These are phyloP conservation scores for Trypethelium eluteriae DNA, from an alignment of 495 filamentous ascomycete species.

Conservation along the genomic window DNA sequence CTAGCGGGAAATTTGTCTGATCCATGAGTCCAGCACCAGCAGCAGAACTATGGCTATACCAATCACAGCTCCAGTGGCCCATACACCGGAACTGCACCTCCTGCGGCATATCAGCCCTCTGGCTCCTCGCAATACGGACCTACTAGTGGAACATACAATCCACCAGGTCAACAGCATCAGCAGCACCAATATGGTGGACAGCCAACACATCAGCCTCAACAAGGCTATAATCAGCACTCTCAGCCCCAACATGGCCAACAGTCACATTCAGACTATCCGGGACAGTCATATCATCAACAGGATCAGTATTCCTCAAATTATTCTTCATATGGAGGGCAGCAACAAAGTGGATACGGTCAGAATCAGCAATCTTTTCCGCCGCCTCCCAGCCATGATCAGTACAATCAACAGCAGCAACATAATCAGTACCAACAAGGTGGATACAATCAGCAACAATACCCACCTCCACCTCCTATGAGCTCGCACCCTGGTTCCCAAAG, in stretches of 20 bases:
- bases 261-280: constrained; percentile 5
- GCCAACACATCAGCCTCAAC: constrained; percentile 2
- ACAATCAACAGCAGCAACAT: constrained; percentile 11
- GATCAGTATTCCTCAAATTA: constrained; percentile 10
- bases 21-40: constrained; percentile 13
- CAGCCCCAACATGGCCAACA: constrained; percentile 10
- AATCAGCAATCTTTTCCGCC: constrained; percentile 4
- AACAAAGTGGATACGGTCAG: constrained; percentile 8
- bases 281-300: constrained; percentile 3
- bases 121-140: constrained; percentile 16
- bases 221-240: constrained; percentile 12
- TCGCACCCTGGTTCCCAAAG: constrained; percentile 12
- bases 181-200: constrained; percentile 12
- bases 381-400: constrained; percentile 10
- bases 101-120: constrained; percentile 20
- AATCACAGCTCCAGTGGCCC: constrained; percentile 6
- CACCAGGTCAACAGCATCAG: constrained; percentile 17
- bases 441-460: constrained; percentile 12
- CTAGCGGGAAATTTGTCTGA: background rate
- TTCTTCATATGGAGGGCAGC: constrained; percentile 9
- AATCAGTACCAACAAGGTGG: constrained; percentile 6
- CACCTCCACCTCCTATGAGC: constrained; percentile 13
- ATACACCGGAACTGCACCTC: constrained; percentile 23
- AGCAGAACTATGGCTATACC: constrained; percentile 28
- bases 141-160: constrained; percentile 16